Conservation (phyloP, 2,329 filamentous ascomycete genomes). For the Sordariomycetes sp. region DNA sequence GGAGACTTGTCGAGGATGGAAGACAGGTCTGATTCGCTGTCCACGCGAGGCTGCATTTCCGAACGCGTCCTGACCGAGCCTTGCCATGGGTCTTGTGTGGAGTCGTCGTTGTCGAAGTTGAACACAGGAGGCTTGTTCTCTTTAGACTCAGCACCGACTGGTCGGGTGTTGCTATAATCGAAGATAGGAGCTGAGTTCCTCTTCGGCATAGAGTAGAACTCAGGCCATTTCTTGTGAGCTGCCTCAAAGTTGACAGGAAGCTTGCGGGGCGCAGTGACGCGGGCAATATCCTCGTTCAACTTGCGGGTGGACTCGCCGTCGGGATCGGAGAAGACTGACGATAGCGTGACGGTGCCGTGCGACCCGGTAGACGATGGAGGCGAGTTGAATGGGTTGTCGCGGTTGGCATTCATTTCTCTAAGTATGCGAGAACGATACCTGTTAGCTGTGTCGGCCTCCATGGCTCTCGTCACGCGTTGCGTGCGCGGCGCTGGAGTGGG, state of each 20-base stretch:
- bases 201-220: conserved; percentile 35
- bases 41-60: conserved; percentile 45
- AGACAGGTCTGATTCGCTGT: conserved; percentile 41
- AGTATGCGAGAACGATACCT: conserved; percentile 38
- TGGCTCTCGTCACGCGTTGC: conserved; percentile 17
- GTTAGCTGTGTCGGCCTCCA: conserved; percentile 30
- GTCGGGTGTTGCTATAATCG: conserved; percentile 23
- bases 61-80: conserved; percentile 31
- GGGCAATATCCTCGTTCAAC: conserved; percentile 38
- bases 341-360: conserved; percentile 45
- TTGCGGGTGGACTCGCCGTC: conserved; percentile 45
- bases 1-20: conserved; percentile 32
- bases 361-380: conserved; percentile 49
- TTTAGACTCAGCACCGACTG: conserved; percentile 27
- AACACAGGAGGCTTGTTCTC: conserved; percentile 34
- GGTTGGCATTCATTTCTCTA: conserved; percentile 42
- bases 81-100: conserved; percentile 29
- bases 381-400: conserved; percentile 48
- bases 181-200: conserved; percentile 14
- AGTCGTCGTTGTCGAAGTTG: conserved; percentile 29
- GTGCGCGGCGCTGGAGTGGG: conserved; percentile 7
- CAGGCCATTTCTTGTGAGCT: conserved; percentile 42
- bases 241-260: conserved; percentile 33
- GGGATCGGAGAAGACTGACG: conserved; percentile 41
- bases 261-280: conserved; percentile 28